phyloP scores from a whole-genome alignment of 1,139 yeast genomes.

The Sugiyamaella paludigena region DNA sequence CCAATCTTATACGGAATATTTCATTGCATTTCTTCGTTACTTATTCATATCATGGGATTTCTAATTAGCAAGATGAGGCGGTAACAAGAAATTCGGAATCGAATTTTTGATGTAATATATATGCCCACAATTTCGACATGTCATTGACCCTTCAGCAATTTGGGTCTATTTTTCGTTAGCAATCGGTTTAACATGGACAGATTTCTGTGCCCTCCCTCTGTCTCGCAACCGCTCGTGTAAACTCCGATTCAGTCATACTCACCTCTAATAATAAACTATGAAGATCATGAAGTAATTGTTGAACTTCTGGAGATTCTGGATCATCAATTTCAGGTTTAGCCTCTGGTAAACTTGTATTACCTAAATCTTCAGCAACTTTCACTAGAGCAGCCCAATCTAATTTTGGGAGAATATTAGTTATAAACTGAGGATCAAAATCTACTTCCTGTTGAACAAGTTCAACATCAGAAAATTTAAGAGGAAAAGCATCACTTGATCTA shows the following conservation, averaged over 20 bases:
- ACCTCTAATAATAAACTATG: conserved; percentile 72
- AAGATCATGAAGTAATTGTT: conserved; percentile 65
- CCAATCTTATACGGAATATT: too few species aligned
- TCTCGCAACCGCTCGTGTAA: too few species aligned
- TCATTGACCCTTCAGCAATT: conserved; percentile 84
- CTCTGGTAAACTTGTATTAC: conserved; percentile 63
- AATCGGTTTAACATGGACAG: too few species aligned
- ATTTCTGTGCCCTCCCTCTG: too few species aligned
- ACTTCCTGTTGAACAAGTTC: conserved; percentile 72
- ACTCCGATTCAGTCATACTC: conserved; percentile 5
- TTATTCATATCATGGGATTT: too few species aligned
- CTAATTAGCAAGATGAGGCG: conserved; percentile 73
- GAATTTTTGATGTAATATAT: conserved; percentile 86
- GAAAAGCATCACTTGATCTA: conserved; percentile 71
- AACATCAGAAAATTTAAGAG: conserved; percentile 70
- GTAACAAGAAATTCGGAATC: conserved; percentile 89
- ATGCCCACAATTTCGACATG: conserved; percentile 82
- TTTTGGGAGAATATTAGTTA: conserved; percentile 73
- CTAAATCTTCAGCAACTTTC: conserved; percentile 71
- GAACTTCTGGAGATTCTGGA: conserved; percentile 50
- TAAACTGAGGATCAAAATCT: conserved; percentile 81
- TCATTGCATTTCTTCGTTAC: too few species aligned
- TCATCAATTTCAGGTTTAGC: conserved; percentile 62
- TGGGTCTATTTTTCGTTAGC: conserved; percentile 50
- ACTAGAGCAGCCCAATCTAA: conserved; percentile 86